These are phyloP conservation scores for Penicillium samsonianum DNA, from an alignment of 495 filamentous ascomycete species.

Conservation along the genomic window DNA sequence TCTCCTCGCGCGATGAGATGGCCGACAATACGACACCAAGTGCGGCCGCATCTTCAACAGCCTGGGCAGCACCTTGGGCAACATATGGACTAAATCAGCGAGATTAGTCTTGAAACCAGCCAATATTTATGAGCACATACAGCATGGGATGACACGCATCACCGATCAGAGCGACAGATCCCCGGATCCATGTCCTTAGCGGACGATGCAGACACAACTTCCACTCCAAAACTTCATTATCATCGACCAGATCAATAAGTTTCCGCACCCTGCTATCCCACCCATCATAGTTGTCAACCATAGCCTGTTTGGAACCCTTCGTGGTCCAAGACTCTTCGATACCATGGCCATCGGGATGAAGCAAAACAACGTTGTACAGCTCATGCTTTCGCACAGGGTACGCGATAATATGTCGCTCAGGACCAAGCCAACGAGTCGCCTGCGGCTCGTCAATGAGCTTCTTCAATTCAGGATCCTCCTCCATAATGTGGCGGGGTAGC, in stretches of 20 bases:
- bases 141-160: constrained; percentile 72
- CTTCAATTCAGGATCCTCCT: constrained; percentile 38
- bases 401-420: constrained; percentile 44
- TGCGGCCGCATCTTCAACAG: constrained; percentile 57
- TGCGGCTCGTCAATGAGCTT: constrained; percentile 39
- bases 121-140: constrained; percentile 20
- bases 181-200: constrained; percentile 57
- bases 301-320: constrained; percentile 43
- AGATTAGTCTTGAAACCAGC: constrained; percentile 4
- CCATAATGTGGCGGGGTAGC: constrained; percentile 39
- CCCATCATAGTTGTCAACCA: constrained; percentile 43
- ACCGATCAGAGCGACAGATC: constrained; percentile 62
- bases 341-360: constrained; percentile 41
- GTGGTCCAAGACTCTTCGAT: constrained; percentile 48
- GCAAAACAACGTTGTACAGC: constrained; percentile 46
- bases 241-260: constrained; percentile 41
- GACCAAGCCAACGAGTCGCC: constrained; percentile 48
- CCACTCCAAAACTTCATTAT: constrained; percentile 63
- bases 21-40: constrained; percentile 48
- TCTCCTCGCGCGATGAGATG: constrained; percentile 41
- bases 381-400: constrained; percentile 48
- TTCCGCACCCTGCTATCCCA: constrained; percentile 41
- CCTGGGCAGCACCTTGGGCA: constrained; percentile 55
- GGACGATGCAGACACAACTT: constrained; percentile 59
- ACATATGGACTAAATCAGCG: constrained; percentile 40